phyloP scores from a whole-genome alignment of 2,329 filamentous ascomycete species.

The Scytalidium sp. region DNA sequence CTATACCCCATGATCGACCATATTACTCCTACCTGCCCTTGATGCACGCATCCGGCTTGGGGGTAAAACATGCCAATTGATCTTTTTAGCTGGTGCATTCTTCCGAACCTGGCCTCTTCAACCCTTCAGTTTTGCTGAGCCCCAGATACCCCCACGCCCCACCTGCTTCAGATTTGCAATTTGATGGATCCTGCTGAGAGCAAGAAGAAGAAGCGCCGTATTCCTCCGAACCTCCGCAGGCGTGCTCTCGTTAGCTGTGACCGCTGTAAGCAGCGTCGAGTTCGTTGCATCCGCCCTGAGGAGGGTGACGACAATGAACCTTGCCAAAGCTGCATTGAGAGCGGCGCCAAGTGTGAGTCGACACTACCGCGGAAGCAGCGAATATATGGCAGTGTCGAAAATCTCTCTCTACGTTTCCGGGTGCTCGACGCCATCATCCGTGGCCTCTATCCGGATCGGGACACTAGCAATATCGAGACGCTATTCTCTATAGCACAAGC shows the following conservation, averaged over 20 bases:
- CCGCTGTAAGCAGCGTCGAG: constrained; percentile 33
- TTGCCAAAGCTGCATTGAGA: constrained; percentile 36
- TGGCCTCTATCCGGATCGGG: constrained; percentile 36
- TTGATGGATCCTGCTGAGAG: not conserved
- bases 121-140: no score
- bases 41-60: no score
- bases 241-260: constrained; percentile 34
- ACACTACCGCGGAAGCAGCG: constrained; percentile 41
- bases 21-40: no score
- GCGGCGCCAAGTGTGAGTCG: constrained; percentile 36
- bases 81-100: not conserved
- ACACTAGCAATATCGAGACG: constrained; percentile 34
- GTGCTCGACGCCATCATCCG: constrained; percentile 39
- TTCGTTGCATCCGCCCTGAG: constrained; percentile 29
- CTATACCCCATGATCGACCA: no score
- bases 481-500: constrained; percentile 36
- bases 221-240: constrained; percentile 31
- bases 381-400: constrained; percentile 43
- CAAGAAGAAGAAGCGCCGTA: constrained; percentile 27
- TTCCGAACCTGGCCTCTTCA: not conserved
- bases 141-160: not conserved
- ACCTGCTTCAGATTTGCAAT: not conserved
- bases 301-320: constrained; percentile 22
- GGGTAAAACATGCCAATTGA: no score
- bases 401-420: constrained; percentile 39